Evolutionary conservation across 2,329 filamentous ascomycete genomes (phyloP).

Genomic region (Neopestalotiopsis clavispora): DNA sequence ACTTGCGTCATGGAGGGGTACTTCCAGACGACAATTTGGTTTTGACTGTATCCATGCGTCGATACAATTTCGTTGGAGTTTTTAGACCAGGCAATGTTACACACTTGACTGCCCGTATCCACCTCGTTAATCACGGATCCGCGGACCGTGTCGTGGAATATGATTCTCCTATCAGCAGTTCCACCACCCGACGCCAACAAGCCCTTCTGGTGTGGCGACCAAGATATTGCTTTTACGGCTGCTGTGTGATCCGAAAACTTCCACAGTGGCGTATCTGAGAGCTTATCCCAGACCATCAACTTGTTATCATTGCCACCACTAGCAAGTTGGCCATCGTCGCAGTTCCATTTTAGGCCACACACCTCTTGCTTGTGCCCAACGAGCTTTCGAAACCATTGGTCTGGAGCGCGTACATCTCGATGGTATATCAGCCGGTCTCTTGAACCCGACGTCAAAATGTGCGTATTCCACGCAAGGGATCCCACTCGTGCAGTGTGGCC

Average conservation of each 20-base stretch:
- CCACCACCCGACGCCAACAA: slow-evolving; percentile 95
- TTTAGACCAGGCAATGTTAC: slow-evolving; percentile 95
- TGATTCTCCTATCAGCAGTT: slow-evolving; percentile 93
- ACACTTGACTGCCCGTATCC: slow-evolving; percentile 98
- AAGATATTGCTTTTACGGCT: slow-evolving; percentile 96
- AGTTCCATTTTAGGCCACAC: slow-evolving; percentile 96
- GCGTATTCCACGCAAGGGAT: slow-evolving; percentile 95
- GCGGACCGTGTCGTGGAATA: slow-evolving; percentile 96
- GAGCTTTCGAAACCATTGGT: slow-evolving; percentile 86
- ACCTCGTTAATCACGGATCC: slow-evolving; percentile 83
- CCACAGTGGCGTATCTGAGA: slow-evolving; percentile 89
- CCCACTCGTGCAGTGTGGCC: slow-evolving; percentile 93
- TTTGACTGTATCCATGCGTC: slow-evolving; percentile 96
- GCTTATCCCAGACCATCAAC: slow-evolving; percentile 96
- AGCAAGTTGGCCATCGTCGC: slow-evolving; percentile 91
- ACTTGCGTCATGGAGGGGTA: slow-evolving; percentile 98
- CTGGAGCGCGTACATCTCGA: slow-evolving; percentile 89
- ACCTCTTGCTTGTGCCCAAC: slow-evolving; percentile 98
- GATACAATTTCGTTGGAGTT: slow-evolving; percentile 98
- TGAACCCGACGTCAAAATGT: slow-evolving; percentile 94
- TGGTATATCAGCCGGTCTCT: slow-evolving; percentile 93
- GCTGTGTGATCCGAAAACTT: slow-evolving; percentile 95
- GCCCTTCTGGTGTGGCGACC: slow-evolving; percentile 95
- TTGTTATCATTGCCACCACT: slow-evolving; percentile 99
- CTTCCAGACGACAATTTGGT: slow-evolving; percentile 99